Conservation (phyloP, 352 stramenopile genomes). For the Pythium pyrilobum region DNA sequence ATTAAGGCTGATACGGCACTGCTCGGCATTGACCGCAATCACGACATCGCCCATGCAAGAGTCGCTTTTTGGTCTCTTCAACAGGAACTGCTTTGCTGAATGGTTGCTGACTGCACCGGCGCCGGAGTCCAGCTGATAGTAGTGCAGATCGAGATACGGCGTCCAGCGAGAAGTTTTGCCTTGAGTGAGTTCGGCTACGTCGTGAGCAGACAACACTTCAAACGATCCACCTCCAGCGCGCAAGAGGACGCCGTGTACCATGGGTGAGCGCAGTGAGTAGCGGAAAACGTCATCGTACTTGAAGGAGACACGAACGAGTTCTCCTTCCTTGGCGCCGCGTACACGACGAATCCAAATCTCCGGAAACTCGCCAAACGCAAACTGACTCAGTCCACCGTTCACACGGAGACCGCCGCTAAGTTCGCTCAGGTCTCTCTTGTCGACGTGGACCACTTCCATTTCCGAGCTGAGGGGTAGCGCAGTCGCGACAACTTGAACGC, state of each 20-base stretch:
- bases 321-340: conserved; percentile 29
- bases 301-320: conserved; percentile 35
- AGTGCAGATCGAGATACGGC: conserved; percentile 59
- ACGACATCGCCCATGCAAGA: conserved; percentile 51
- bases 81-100: conserved; percentile 41
- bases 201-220: conserved; percentile 40
- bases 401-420: conserved; percentile 34
- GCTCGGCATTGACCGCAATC: conserved; percentile 48
- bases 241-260: conserved; percentile 56
- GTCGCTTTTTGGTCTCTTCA: conserved; percentile 23
- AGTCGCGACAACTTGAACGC: conserved; percentile 46
- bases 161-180: conserved; percentile 37
- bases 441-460: conserved; percentile 31
- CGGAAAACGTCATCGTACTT: conserved; percentile 62
- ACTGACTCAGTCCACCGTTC: conserved; percentile 27
- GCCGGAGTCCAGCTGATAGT: conserved; percentile 36
- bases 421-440: conserved; percentile 42
- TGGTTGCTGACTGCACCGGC: conserved; percentile 30
- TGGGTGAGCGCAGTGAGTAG: conserved; percentile 51
- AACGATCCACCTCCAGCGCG: conserved; percentile 17
- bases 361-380: conserved; percentile 60
- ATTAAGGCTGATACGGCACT: conserved; percentile 43
- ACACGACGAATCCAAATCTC: conserved; percentile 44
- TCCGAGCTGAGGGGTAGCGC: conserved; percentile 38
- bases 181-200: conserved; percentile 46